Evolutionary conservation across 805 yeast genomes (phyloP).

Genomic region (Monosporozyma aerobia): DNA sequence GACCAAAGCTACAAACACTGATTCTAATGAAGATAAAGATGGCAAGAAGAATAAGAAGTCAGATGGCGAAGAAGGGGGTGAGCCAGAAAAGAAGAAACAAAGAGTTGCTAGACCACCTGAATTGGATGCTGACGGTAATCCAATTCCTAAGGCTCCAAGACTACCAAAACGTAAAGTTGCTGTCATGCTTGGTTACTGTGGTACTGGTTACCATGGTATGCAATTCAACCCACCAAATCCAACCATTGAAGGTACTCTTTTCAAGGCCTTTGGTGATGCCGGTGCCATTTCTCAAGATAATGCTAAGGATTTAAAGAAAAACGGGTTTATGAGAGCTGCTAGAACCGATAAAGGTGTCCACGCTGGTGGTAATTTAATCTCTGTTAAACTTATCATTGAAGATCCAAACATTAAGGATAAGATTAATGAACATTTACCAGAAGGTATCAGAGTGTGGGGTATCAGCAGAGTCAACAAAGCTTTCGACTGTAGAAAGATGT

Average conservation of each 20-base stretch:
- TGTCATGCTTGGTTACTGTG: slow-evolving; percentile 85
- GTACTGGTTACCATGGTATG: slow-evolving; percentile 95
- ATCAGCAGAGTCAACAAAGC: slow-evolving; percentile 79
- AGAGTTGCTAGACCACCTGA: slow-evolving; percentile 13
- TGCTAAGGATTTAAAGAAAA: slow-evolving; percentile 78
- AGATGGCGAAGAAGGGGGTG: slow-evolving; percentile 1
- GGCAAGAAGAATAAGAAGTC: neutral
- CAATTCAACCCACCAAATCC: slow-evolving; percentile 80
- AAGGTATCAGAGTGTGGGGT: slow-evolving; percentile 88
- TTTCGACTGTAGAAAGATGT: slow-evolving; percentile 90
- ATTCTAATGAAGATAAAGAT: slow-evolving; percentile 10
- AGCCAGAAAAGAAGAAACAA: slow-evolving; percentile 19
- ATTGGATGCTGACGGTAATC: slow-evolving; percentile 53
- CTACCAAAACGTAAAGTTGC: slow-evolving; percentile 88
- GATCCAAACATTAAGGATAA: slow-evolving; percentile 59
- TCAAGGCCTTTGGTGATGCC: slow-evolving; percentile 71
- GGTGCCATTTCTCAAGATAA: slow-evolving; percentile 86
- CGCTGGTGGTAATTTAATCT: slow-evolving; percentile 90
- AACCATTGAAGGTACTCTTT: slow-evolving; percentile 86
- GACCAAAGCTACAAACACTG: slow-evolving; percentile 26
- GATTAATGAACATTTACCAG: slow-evolving; percentile 71
- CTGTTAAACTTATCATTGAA: slow-evolving; percentile 57
- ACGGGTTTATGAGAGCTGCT: slow-evolving; percentile 80
- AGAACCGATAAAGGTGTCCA: slow-evolving; percentile 94
- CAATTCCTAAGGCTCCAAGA: slow-evolving; percentile 48